A percentile compares a stretch with the other conserved stretches of the same genome.
Conservation (phyloP, 1,139 yeast species). For the Debaryomycetaceae sp. region DNA sequence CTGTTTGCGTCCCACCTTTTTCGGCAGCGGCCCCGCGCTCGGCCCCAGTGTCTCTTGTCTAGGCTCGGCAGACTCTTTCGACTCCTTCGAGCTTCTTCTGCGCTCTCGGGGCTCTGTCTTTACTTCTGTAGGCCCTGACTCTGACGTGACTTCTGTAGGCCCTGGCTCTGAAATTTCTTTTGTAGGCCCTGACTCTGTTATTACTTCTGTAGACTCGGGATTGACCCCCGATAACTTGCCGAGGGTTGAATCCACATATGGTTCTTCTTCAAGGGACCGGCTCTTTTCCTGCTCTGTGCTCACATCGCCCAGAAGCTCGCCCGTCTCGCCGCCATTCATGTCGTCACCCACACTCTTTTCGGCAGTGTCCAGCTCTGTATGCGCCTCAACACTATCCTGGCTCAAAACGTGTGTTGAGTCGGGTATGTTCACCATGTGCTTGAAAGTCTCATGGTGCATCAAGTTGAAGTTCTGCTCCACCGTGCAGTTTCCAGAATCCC, state of each 20-base stretch:
- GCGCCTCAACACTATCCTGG: too few species aligned
- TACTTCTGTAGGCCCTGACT: background rate
- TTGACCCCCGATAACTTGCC: too few species aligned
- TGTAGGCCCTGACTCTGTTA: background rate
- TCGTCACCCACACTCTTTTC: background rate
- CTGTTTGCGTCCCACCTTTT: slow-evolving; percentile 4
- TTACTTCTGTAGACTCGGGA: slow-evolving; percentile 1
- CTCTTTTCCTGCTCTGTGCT: too few species aligned
- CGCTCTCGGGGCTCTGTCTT: background rate
- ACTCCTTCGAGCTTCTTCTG: background rate
- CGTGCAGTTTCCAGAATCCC: slow-evolving; percentile 34
- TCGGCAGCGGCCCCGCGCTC: background rate
- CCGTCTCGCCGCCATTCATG: background rate
- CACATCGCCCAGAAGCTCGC: background rate
- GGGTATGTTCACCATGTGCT: slow-evolving; percentile 5
- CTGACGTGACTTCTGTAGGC: slow-evolving; percentile 1
- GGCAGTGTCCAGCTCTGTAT: too few species aligned
- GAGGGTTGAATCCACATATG: too few species aligned
- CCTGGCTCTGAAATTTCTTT: background rate
- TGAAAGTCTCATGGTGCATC: slow-evolving; percentile 7
- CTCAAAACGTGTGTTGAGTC: too few species aligned
- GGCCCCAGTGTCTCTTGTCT: background rate
- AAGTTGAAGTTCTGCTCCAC: slow-evolving; percentile 11
- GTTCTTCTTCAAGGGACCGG: too few species aligned
- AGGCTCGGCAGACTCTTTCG: background rate